These are phyloP conservation scores for Verticillium nonalfalfae DNA, from an alignment of 2,329 filamentous ascomycete species.

Conservation along the genomic window DNA sequence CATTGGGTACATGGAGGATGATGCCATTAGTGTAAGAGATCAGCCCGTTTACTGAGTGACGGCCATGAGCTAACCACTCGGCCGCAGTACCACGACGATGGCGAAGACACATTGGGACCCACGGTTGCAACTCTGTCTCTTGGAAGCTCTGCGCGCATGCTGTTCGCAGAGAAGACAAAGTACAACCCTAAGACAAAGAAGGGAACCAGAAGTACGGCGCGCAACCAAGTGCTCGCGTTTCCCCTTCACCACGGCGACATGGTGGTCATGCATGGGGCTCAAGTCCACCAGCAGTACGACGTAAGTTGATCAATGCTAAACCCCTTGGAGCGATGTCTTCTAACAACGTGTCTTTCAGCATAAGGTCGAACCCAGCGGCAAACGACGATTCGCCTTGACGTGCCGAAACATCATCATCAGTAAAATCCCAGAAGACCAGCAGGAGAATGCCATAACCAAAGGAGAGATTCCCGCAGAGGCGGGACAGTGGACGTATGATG, in stretches of 20 bases:
- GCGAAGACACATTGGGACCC: conserved; percentile 55
- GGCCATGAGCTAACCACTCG: background rate
- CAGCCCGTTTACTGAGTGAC: background rate
- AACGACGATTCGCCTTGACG: conserved; percentile 50
- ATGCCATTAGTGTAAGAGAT: conserved; percentile 45
- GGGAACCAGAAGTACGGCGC: conserved; percentile 15
- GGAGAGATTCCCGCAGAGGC: conserved; percentile 24
- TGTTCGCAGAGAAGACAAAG: conserved; percentile 45
- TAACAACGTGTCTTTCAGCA: conserved; percentile 30
- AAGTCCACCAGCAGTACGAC: conserved; percentile 54
- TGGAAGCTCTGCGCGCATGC: conserved; percentile 52
- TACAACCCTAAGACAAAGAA: conserved; percentile 11
- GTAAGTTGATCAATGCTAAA: conserved; percentile 19
- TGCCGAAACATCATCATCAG: conserved; percentile 42
- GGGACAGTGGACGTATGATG: background rate
- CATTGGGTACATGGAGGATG: conserved; percentile 55
- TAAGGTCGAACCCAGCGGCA: conserved; percentile 41
- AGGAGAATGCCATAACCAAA: conserved; percentile 18
- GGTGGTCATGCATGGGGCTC: conserved; percentile 54
- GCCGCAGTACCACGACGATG: conserved; percentile 58
- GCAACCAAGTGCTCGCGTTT: conserved; percentile 26
- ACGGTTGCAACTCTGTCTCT: conserved; percentile 57
- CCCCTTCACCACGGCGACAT: conserved; percentile 56
- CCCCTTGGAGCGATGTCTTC: background rate
- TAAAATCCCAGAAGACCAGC: conserved; percentile 25